Conservation (phyloP, 2,329 filamentous ascomycete species). For the Metarhizium brunneum region DNA sequence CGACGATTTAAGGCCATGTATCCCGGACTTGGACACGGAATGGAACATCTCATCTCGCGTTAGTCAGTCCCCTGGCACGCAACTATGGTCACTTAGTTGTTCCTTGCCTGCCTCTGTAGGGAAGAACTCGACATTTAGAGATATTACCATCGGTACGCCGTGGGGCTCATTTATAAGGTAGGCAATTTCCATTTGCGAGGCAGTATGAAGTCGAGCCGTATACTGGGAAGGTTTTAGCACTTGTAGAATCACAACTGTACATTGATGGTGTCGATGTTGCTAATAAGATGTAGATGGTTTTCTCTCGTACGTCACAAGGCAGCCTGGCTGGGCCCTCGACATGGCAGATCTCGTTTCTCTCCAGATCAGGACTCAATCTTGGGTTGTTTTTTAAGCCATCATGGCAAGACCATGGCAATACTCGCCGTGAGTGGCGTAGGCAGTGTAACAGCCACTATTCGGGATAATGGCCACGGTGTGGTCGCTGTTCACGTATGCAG, state of each 20-base stretch:
- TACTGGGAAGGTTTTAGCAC: neutral
- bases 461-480: constrained; percentile 53
- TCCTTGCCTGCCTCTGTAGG: constrained; percentile 46
- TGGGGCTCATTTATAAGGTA: constrained; percentile 46
- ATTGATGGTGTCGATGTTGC: neutral
- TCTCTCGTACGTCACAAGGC: constrained; percentile 69
- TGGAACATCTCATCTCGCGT: constrained; percentile 43
- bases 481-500: constrained; percentile 55
- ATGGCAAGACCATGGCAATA: constrained; percentile 68
- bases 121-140: constrained; percentile 46
- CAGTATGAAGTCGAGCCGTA: too few relatives aligned
- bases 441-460: constrained; percentile 61
- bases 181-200: too few relatives aligned
- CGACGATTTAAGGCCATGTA: constrained; percentile 42
- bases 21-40: constrained; percentile 46
- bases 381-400: constrained; percentile 62
- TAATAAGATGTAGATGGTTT: constrained; percentile 55
- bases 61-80: constrained; percentile 59
- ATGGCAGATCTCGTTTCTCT: constrained; percentile 58
- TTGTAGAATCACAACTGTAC: neutral
- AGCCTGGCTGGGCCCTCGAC: constrained; percentile 83
- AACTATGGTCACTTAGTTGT: constrained; percentile 60
- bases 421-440: constrained; percentile 68
- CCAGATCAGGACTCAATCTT: constrained; percentile 72
- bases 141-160: constrained; percentile 53